A percentile compares a stretch with the other conserved stretches of the same genome.
Evolutionary conservation across 23 red algal species (phyloP).

Genomic region (Gracilaria domingensis): DNA sequence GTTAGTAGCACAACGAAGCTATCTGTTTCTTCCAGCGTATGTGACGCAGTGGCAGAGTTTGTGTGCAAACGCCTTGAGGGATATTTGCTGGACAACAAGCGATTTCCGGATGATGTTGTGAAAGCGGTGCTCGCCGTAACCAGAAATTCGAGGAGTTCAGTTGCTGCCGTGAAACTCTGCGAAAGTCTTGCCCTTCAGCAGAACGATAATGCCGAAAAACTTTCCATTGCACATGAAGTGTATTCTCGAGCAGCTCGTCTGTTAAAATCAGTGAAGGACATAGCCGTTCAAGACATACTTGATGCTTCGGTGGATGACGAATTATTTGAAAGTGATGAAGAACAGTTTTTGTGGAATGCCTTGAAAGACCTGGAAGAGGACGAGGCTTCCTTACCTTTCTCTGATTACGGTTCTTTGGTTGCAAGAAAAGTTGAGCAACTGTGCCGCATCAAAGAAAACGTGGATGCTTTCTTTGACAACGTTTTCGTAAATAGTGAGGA

Average conservation of each 20-base stretch:
- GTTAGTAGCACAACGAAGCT: constrained; percentile 3
- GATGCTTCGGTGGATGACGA: constrained; percentile 33
- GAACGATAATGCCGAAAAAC: constrained; percentile 9
- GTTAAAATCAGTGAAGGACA: constrained; percentile 51
- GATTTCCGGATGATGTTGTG: constrained; percentile 75
- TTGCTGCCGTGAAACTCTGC: constrained; percentile 30
- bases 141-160: constrained; percentile 37
- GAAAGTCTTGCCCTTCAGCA: constrained; percentile 10
- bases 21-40: constrained; percentile 10
- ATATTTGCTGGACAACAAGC: constrained; percentile 65
- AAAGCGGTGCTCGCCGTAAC: constrained; percentile 72
- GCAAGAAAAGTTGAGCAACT: constrained; percentile 48
- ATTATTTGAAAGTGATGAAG: constrained; percentile 65
- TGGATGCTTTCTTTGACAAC: constrained; percentile 91
- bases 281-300: constrained; percentile 12
- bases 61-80: constrained; percentile 74
- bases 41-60: constrained; percentile 63
- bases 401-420: constrained; percentile 15
- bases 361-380: constrained; percentile 26
- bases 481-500: constrained; percentile 93
- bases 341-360: constrained; percentile 61
- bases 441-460: constrained; percentile 39
- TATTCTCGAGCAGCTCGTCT: constrained; percentile 78
- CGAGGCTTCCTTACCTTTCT: not conserved
- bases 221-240: constrained; percentile 63